phyloP scores from a whole-genome alignment of 2,329 filamentous ascomycete genomes.

The Verticillium nonalfalfae region DNA sequence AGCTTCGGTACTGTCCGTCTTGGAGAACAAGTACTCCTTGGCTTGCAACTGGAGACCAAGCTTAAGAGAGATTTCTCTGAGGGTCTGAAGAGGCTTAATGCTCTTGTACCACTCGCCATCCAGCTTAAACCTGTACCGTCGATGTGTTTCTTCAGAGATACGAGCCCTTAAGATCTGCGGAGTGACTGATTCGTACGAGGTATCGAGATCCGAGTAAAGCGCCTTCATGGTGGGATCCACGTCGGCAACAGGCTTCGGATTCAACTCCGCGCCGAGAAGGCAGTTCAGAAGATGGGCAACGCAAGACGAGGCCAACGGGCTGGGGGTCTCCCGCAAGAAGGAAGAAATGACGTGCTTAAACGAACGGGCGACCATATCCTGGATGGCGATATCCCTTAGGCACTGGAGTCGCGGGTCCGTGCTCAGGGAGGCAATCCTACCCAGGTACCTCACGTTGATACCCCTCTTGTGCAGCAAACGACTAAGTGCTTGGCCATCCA shows the following conservation, averaged over 20 bases:
- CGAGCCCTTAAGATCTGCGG: slow-evolving; percentile 64
- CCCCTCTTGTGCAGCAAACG: slow-evolving; percentile 90
- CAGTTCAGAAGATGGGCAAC: slow-evolving; percentile 90
- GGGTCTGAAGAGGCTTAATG: slow-evolving; percentile 71
- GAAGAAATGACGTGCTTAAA: slow-evolving; percentile 88
- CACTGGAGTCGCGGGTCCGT: slow-evolving; percentile 68
- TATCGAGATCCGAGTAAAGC: slow-evolving; percentile 76
- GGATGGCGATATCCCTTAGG: slow-evolving; percentile 68
- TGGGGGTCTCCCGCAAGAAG: slow-evolving; percentile 73
- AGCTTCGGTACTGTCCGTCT: slow-evolving; percentile 21
- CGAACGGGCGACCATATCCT: slow-evolving; percentile 91
- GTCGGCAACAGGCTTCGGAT: slow-evolving; percentile 70
- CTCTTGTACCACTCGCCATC: slow-evolving; percentile 59
- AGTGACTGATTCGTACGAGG: slow-evolving; percentile 73
- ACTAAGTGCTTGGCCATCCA: slow-evolving; percentile 92
- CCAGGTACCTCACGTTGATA: slow-evolving; percentile 96
- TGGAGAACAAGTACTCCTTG: slow-evolving; percentile 44
- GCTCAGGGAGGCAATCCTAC: slow-evolving; percentile 68
- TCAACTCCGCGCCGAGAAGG: slow-evolving; percentile 70
- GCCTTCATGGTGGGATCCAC: slow-evolving; percentile 67
- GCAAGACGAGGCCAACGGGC: slow-evolving; percentile 73
- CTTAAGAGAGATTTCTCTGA: slow-evolving; percentile 85
- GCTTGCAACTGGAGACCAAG: slow-evolving; percentile 82
- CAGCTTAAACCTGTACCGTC: slow-evolving; percentile 73
- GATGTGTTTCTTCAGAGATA: slow-evolving; percentile 64